phyloP scores from a whole-genome alignment of 1,284 basidiomycete species.

The Inonotus hispidus region DNA sequence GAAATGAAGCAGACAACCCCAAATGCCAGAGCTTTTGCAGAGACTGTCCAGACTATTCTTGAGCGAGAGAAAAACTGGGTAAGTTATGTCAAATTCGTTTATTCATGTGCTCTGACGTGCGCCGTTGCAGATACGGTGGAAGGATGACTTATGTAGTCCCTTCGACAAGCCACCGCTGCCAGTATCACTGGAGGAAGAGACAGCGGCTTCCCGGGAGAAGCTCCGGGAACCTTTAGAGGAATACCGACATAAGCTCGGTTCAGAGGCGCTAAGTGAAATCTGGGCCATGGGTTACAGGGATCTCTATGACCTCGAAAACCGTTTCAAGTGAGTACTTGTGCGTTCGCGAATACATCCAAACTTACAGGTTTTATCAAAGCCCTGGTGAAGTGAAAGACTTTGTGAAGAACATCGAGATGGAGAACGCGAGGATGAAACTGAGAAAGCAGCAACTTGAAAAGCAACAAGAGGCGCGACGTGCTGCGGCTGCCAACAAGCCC shows the following conservation, averaged over 20 bases:
- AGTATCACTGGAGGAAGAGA: slow-evolving; percentile 41
- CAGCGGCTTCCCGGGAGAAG: slow-evolving; percentile 41
- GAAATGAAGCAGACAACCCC: slow-evolving; percentile 72
- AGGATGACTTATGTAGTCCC: slow-evolving; percentile 68
- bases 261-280: slow-evolving; percentile 64
- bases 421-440: slow-evolving; percentile 58
- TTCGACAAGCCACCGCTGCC: slow-evolving; percentile 69
- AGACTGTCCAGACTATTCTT: slow-evolving; percentile 63
- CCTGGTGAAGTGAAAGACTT: slow-evolving; percentile 69
- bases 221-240: slow-evolving; percentile 50
- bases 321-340: slow-evolving; percentile 49
- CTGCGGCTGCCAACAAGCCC: slow-evolving; percentile 26
- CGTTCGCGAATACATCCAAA: neutral
- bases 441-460: slow-evolving; percentile 49
- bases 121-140: slow-evolving; percentile 50
- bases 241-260: slow-evolving; percentile 59
- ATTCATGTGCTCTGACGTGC: neutral
- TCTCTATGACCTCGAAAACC: slow-evolving; percentile 52
- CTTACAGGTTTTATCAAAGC: slow-evolving; percentile 31
- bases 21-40: slow-evolving; percentile 66
- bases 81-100: slow-evolving; percentile 5
- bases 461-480: slow-evolving; percentile 37
- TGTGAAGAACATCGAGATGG: slow-evolving; percentile 59
- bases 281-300: slow-evolving; percentile 75
- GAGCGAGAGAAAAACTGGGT: slow-evolving; percentile 85